Conservation (phyloP, 176 grass and related monocot genomes). For the Juncus effusus region DNA sequence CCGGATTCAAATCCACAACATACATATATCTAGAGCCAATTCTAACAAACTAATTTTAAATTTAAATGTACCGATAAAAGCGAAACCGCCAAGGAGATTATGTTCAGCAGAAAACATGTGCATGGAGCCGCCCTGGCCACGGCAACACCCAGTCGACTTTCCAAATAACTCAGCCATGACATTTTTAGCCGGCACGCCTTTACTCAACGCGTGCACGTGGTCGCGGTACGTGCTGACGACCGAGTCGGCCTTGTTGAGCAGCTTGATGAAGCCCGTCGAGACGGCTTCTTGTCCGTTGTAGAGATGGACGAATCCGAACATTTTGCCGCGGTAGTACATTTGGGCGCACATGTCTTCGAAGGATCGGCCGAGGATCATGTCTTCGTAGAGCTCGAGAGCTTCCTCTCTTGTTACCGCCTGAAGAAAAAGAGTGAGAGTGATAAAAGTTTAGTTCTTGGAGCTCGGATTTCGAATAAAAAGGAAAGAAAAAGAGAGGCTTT, state of each 20-base stretch:
- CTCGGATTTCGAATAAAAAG: too few relatives aligned
- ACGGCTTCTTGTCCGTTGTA: conserved; percentile 98
- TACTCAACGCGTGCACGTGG: conserved; percentile 82
- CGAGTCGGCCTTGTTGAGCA: conserved; percentile 66
- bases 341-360: conserved; percentile 97
- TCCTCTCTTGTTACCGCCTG: conserved; percentile 67
- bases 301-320: conserved; percentile 96
- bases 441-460: not conserved
- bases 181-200: conserved; percentile 68
- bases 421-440: not conserved
- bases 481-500: too few relatives aligned
- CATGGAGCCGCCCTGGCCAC: conserved; percentile 94
- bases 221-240: conserved; percentile 95
- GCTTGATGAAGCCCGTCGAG: conserved; percentile 92
- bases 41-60: too few relatives aligned
- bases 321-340: conserved; percentile 98
- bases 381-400: conserved; percentile 69
- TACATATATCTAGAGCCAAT: too few relatives aligned
- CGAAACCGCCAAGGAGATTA: conserved; percentile 88
- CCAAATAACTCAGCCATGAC: conserved; percentile 96
- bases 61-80: conserved; percentile 50
- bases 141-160: conserved; percentile 85
- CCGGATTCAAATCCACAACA: too few relatives aligned
- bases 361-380: conserved; percentile 75
- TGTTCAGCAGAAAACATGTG: conserved; percentile 94